Conservation (phyloP, 2,329 filamentous ascomycete species). For the Ambrosiella beaveri region DNA sequence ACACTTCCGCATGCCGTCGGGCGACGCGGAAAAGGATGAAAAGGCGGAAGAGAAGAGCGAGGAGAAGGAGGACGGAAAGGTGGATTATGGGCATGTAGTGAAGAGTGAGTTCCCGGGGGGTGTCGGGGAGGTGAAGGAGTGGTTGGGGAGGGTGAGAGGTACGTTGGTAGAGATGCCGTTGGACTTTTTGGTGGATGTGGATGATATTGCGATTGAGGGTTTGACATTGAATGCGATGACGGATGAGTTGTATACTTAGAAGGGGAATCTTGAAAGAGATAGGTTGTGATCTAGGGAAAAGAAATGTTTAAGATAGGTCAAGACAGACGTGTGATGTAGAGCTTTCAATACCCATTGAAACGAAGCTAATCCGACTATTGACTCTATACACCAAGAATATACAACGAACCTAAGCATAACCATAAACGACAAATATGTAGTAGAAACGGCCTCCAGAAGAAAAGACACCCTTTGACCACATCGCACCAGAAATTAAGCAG, state of each 20-base stretch:
- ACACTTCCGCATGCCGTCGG: conserved; percentile 42
- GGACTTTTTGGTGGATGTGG: conserved; percentile 61
- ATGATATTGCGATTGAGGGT: conserved; percentile 75
- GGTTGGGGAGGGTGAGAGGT: conserved; percentile 48
- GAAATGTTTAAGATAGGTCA: no score
- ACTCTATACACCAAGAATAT: no score
- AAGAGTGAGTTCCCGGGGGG: conserved; percentile 60
- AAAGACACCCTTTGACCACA: no score
- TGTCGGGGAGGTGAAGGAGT: conserved; percentile 53
- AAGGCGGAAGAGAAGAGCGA: conserved; percentile 21
- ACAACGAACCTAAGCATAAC: no score
- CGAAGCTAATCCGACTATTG: no score
- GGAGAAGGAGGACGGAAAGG: conserved; percentile 35
- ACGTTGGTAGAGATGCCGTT: conserved; percentile 81
- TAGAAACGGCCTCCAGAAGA: background rate
- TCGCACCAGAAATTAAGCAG: no score
- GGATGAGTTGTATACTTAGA: conserved; percentile 50
- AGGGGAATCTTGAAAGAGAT: background rate
- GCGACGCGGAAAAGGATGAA: conserved; percentile 22
- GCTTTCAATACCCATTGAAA: no score
- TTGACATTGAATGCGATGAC: conserved; percentile 55
- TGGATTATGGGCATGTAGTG: conserved; percentile 77
- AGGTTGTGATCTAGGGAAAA: no score
- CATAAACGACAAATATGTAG: no score
- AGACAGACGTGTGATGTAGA: no score